A percentile compares a stretch with the other conserved stretches of the same genome.
Conservation (phyloP, 371 early-diverging fungal species). For the Syncephalis plumigaleata region DNA sequence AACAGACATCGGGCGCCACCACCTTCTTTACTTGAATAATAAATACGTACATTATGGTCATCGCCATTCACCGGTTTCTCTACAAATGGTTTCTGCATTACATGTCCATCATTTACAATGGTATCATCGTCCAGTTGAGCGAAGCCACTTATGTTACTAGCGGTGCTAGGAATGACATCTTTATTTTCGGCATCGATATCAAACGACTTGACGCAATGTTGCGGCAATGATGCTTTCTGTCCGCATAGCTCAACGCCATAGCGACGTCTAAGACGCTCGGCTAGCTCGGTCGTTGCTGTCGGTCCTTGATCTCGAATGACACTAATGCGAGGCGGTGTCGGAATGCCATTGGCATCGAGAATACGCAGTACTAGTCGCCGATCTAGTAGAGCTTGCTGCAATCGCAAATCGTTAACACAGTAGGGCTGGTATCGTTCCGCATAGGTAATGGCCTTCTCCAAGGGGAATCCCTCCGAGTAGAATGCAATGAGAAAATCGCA, state of each 20-base stretch:
- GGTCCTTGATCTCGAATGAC: constrained; percentile 60
- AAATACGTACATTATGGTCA: constrained; percentile 94
- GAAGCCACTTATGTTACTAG: too few species aligned
- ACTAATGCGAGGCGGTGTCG: constrained; percentile 69
- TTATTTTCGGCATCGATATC: too few species aligned
- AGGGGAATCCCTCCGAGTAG: constrained; percentile 89
- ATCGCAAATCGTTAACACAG: constrained; percentile 77
- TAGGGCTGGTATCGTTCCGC: constrained; percentile 67
- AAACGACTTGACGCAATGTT: not conserved
- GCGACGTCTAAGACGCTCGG: constrained; percentile 15
- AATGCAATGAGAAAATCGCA: constrained; percentile 96
- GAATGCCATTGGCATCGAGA: constrained; percentile 69
- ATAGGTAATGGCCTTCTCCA: constrained; percentile 87
- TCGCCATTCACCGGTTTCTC: constrained; percentile 97
- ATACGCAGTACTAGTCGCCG: constrained; percentile 74
- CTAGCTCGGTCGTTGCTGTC: constrained; percentile 25
- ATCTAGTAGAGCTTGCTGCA: constrained; percentile 88
- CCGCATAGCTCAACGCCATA: constrained; percentile 24
- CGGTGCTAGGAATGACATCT: constrained; percentile 30
- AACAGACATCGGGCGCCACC: constrained; percentile 90
- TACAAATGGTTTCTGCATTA: constrained; percentile 84
- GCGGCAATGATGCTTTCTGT: constrained; percentile 8
- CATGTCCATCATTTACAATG: constrained; percentile 44
- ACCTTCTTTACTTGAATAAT: constrained; percentile 67
- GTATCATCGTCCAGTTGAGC: constrained; percentile 26